Base-by-base conservation (phyloP, 2,329 filamentous ascomycete species). In the Monilinia fructicola region DNA sequence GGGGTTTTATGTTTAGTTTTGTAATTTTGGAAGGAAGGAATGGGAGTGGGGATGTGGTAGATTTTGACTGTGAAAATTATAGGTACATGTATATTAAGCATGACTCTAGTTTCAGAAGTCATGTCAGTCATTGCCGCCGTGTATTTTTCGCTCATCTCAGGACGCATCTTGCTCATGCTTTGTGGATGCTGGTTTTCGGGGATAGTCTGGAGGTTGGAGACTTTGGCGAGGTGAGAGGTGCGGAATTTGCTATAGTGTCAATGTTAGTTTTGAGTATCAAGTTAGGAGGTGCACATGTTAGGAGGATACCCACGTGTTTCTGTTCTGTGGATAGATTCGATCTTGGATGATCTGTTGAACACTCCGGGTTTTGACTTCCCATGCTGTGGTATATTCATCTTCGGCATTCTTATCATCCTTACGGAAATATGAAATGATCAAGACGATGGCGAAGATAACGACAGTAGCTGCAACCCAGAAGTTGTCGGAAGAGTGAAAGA, bases 1-100 rank as follows among this genome's bases (percentile, higher is more conserved):
- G 28, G 28, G 1, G 4, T 6, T 12, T 12, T 16, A 26, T 35
- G 31, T 11, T 60, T 26, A 60, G 44, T 50, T 35, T 35, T 46
- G 42, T 23, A 2, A 2, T 18, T 12, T 5, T 12, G 14, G 28
- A 21, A 59, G 12, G 40, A 12, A 12, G 4, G 31, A 28, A 28
- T 60, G 23, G 26, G 54, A 23, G 54, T 40, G n/a, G 3, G 21
- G 14, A 42, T n/a, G 1, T n/a, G 21, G 5, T 4, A 44, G 35
- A 18, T 3, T 28, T 12, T 28, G 9, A 46, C 4, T 16, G 2
- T 16, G 35, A 58, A 16, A 16, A n/a, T 7, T 14, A 2, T 2
- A 38, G 9, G 11, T 48, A 58, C 53, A 28, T 38, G 21, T 40
- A 58, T 64, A 28, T 23, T 65, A 44, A 59, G 31, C 38, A 44